phyloP scores from a whole-genome alignment of 2,329 filamentous ascomycete genomes.

The Botrytis squamosa region DNA sequence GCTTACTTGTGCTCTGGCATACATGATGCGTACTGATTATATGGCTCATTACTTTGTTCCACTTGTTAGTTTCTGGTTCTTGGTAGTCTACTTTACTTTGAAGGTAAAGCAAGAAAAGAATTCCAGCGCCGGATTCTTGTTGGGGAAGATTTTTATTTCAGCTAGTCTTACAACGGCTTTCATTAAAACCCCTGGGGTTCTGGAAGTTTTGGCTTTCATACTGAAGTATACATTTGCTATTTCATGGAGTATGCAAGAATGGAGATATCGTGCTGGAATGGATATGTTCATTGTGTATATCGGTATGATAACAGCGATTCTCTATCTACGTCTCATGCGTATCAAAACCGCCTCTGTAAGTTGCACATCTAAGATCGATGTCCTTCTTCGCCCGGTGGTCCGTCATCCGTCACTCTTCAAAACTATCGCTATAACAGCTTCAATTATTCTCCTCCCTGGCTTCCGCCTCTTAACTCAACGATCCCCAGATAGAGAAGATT shows the following conservation, averaged over 20 bases:
- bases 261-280: constrained; percentile 50
- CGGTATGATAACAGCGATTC: constrained; percentile 52
- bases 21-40: constrained; percentile 57
- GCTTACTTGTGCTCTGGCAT: constrained; percentile 52
- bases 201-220: constrained; percentile 44
- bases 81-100: constrained; percentile 55
- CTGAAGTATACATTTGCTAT: constrained; percentile 47
- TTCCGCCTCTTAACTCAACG: constrained; percentile 31
- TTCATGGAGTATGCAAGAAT: constrained; percentile 49
- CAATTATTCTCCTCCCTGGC: constrained; percentile 27
- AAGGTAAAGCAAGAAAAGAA: constrained; percentile 46
- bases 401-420: constrained; percentile 23
- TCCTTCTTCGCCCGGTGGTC: constrained; percentile 25
- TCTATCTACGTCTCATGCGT: constrained; percentile 40
- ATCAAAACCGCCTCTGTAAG: constrained; percentile 29
- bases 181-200: constrained; percentile 42
- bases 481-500: constrained; percentile 43
- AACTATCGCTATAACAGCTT: constrained; percentile 26
- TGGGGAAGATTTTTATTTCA: constrained; percentile 50
- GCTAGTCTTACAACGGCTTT: constrained; percentile 43
- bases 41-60: constrained; percentile 59
- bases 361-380: constrained; percentile 33
- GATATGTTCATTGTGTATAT: constrained; percentile 57
- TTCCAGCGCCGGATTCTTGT: constrained; percentile 43
- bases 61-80: constrained; percentile 61